These are phyloP conservation scores for Pseudonitzschia multiseries DNA, from an alignment of 108 stramenopile genomes.

Conservation along the genomic window DNA sequence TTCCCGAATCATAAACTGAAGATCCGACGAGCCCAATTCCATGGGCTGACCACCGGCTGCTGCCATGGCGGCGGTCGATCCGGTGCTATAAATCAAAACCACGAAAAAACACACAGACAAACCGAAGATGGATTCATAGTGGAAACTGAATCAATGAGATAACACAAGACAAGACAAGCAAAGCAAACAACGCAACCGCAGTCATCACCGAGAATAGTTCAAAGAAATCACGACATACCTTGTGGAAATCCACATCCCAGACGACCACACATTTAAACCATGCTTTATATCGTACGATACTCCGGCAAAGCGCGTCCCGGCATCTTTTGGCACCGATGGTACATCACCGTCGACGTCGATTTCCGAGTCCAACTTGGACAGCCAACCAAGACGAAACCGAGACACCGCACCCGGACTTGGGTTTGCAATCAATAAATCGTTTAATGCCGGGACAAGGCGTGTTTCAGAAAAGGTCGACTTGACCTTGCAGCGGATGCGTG, in stretches of 20 bases:
- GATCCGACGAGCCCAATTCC: conserved; percentile 57
- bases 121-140: neutral
- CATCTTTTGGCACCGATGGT: conserved; percentile 38
- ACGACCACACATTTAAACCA: conserved; percentile 87
- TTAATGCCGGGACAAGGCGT: conserved; percentile 89
- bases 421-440: conserved; percentile 95
- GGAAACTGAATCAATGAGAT: neutral
- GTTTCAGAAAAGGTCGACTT: conserved; percentile 94
- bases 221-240: conserved; percentile 10
- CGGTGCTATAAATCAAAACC: conserved; percentile 45
- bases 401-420: conserved; percentile 91
- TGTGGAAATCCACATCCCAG: conserved; percentile 83
- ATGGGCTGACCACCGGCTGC: conserved; percentile 89
- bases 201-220: neutral
- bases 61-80: conserved; percentile 89
- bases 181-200: neutral
- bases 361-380: conserved; percentile 29
- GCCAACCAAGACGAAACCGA: conserved; percentile 88
- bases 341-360: conserved; percentile 17
- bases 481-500: conserved; percentile 88
- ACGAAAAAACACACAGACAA: too few relatives aligned
- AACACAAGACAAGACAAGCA: neutral
- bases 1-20: conserved; percentile 94
- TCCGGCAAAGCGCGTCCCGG: conserved; percentile 77
- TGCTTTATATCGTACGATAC: conserved; percentile 62